Percentiles rank a stretch among this genome's conserved stretches.
Evolutionary conservation across 768 basidiomycete species (phyloP).

Genomic region (Amanita rimosa): DNA sequence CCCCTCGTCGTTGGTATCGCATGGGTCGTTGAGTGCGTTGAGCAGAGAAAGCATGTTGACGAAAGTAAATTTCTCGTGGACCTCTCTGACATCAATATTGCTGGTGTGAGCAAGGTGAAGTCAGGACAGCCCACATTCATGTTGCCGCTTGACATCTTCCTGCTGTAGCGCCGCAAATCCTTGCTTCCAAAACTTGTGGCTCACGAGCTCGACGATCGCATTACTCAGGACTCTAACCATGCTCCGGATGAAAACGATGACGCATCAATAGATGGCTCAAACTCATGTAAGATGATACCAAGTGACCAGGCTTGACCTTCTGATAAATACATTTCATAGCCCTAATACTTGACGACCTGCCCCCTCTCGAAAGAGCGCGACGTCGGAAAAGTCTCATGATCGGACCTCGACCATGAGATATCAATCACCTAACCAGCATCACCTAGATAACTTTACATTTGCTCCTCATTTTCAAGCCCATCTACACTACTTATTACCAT

Average conservation of each 20-base stretch:
- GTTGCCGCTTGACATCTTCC: constrained; percentile 3
- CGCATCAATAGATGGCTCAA: constrained; percentile 32
- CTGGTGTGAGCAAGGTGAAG: constrained; percentile 52
- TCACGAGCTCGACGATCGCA: constrained; percentile 15
- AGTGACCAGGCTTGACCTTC: constrained; percentile 1
- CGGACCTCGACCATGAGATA: constrained; percentile 17
- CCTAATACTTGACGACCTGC: constrained; percentile 36
- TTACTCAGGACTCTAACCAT: constrained; percentile 14
- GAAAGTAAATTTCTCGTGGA: constrained; percentile 59
- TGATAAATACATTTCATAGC: constrained; percentile 21
- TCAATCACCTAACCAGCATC: background rate
- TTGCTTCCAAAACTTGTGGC: constrained; percentile 56
- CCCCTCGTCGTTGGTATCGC: constrained; percentile 75
- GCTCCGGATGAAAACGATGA: constrained; percentile 21
- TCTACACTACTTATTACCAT: constrained; percentile 1
- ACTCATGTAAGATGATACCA: constrained; percentile 24
- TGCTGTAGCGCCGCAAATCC: constrained; percentile 56
- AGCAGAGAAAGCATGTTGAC: constrained; percentile 50
- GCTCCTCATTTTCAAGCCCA: constrained; percentile 4
- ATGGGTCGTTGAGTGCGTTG: constrained; percentile 84
- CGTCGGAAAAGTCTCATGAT: constrained; percentile 30
- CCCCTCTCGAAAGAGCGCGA: constrained; percentile 62
- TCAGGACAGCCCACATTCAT: background rate
- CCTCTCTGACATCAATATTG: constrained; percentile 45
- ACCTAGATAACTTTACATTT: constrained; percentile 2